Evolutionary conservation across 257 asterid genomes (phyloP), one percentile per base, ranked within the genome.

Genomic region (Henckelia pumila): DNA sequence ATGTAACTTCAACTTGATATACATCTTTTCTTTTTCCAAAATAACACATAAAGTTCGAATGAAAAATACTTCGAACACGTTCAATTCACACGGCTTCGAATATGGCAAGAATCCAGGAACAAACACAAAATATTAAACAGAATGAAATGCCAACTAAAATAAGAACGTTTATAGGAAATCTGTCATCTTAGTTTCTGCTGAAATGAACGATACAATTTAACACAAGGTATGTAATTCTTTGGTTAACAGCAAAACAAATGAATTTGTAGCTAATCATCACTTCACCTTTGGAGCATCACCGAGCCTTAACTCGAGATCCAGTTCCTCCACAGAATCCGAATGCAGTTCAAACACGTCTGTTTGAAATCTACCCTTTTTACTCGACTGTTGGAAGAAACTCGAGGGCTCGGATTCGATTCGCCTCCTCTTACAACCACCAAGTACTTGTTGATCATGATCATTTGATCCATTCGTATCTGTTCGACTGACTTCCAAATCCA

Each of bases 281-380:
- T 81, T 83, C 73, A 81, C 84, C 82, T 83, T 89, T 58, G 97
- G 90, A 17, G 91, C 80, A 73, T 78, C 86, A 37, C 97, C 97
- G 29, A 92, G 96, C 92, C 92, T 87, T 24, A 92, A 81, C 80
- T 92, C 98, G 53, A 92, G 98, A 86, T 92, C 96, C 79, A 89
- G 62, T 29, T 84, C 96, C 55, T 89, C 92, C n/a, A 30, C 50
- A 0, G 80, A 37, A 33, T 52, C 74, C 19, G 86, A 69, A 59
- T 79, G 55, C 35, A 66, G 40, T 64, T 75, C 78, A 59, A 66
- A 49, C 53, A 63, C 81, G 56, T 81, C 79, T 1, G 75, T 35
- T 26, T 73, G 82, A 1, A 60, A 75, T 24, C 79, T 61, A 14
- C 85, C 88, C 29, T 64, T 71, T 32, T 61, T 67, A 75, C 70